These are phyloP conservation scores for Russula earlei DNA, from an alignment of 768 basidiomycete genomes.

Conservation along the genomic window DNA sequence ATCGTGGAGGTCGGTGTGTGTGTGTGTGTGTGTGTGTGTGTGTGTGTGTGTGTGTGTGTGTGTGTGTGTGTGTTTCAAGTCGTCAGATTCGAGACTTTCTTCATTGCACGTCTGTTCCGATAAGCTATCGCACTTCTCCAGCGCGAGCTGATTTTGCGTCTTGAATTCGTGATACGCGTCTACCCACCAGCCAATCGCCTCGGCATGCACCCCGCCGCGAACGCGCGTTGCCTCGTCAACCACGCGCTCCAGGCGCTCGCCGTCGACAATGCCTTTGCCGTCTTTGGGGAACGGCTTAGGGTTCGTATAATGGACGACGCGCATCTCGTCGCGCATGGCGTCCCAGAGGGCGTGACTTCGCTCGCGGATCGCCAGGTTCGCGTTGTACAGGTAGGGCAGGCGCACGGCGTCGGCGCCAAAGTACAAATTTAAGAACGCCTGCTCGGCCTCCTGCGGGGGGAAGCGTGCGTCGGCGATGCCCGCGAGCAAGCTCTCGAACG, in stretches of 20 bases:
- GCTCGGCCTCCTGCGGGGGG: slow-evolving; percentile 32
- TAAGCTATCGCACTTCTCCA: not conserved
- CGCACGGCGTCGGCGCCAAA: slow-evolving; percentile 27
- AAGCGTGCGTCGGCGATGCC: slow-evolving; percentile 34
- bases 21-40: too few species aligned
- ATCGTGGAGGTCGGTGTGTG: too few species aligned
- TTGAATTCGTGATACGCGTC: slow-evolving; percentile 21
- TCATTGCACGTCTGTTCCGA: not conserved
- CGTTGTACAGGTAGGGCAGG: slow-evolving; percentile 31
- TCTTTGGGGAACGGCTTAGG: slow-evolving; percentile 25
- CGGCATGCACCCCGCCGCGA: slow-evolving; percentile 14
- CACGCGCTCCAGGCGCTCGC: slow-evolving; percentile 19
- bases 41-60: too few species aligned
- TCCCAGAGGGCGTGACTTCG: slow-evolving; percentile 27
- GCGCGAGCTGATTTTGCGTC: slow-evolving; percentile 4
- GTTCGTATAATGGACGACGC: slow-evolving; percentile 30
- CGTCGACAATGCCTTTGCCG: slow-evolving; percentile 19
- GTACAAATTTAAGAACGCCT: slow-evolving; percentile 35
- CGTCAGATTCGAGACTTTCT: too few species aligned
- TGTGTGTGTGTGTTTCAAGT: too few species aligned
- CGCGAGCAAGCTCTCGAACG: slow-evolving; percentile 26
- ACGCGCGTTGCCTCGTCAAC: slow-evolving; percentile 15
- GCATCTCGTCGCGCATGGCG: slow-evolving; percentile 24
- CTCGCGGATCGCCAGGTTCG: slow-evolving; percentile 30
- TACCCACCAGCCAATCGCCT: slow-evolving; percentile 25